These are phyloP conservation scores for Xerocomus spinulosus DNA, from an alignment of 768 basidiomycete species.

Conservation along the genomic window DNA sequence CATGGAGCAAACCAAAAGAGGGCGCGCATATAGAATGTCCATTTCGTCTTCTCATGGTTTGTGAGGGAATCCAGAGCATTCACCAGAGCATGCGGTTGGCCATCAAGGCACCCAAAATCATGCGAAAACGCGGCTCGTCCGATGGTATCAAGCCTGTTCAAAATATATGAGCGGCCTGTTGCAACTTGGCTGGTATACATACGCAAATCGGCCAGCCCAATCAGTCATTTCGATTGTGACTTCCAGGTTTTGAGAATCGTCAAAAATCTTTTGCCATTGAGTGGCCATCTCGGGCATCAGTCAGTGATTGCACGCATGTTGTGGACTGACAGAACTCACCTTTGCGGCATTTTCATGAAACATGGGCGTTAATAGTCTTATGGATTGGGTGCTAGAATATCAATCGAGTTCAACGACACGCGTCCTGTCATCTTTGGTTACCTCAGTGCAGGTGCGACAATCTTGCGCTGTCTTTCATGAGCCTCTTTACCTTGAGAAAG, in stretches of 20 bases:
- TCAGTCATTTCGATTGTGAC: conserved; percentile 50
- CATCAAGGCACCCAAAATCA: conserved; percentile 54
- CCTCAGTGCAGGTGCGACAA: conserved; percentile 57
- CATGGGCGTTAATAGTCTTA: conserved; percentile 46
- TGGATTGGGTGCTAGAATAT: conserved; percentile 43
- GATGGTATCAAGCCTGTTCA: conserved; percentile 50
- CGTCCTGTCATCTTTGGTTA: conserved; percentile 17
- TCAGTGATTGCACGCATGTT: not conserved
- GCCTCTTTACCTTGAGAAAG: conserved; percentile 43
- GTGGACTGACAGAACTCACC: conserved; percentile 8
- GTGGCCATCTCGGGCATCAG: conserved; percentile 34
- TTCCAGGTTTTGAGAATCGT: conserved; percentile 36
- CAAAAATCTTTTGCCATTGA: conserved; percentile 48
- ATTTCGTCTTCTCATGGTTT: conserved; percentile 53
- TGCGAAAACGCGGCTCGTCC: conserved; percentile 60
- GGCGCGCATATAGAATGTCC: conserved; percentile 61
- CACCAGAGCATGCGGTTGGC: conserved; percentile 43
- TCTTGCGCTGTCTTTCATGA: conserved; percentile 51
- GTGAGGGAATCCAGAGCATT: conserved; percentile 55
- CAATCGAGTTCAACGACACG: not conserved
- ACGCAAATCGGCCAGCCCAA: conserved; percentile 62
- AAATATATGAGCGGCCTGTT: not conserved
- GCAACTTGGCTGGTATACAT: conserved; percentile 19
- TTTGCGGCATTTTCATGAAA: conserved; percentile 55
- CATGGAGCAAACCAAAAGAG: conserved; percentile 58